Base-by-base conservation (phyloP, 495 filamentous ascomycete species). In the Penicillium dipodomyicola region DNA sequence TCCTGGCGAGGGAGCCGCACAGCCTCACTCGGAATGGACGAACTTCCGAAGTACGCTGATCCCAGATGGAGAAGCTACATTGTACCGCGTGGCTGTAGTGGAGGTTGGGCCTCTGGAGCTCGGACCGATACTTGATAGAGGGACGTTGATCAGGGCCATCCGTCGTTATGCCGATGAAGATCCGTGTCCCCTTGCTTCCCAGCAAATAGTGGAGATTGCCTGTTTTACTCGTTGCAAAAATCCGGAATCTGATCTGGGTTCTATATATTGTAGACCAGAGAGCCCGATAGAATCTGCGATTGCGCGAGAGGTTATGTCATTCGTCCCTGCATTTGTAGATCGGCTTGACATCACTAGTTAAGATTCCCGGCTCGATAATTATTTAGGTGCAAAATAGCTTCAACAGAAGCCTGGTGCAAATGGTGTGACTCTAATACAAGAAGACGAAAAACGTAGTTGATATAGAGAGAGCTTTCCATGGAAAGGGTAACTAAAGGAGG, bases 111-210 rank as follows among this genome's bases (percentile, higher is more conserved):
- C 19, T 12, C 30, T 57, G 33, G 47, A 56, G 27, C 33, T 32
- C 58, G 32, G 43, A 56, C 56, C 54, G 30, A 54, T 51, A 35
- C 50, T 35, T 40, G 15, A 41, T 33, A 32, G 41, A 33, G 22
- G 39, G 44, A 25, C 25, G 37, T 17, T 25, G 49, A 45, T 33
- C 23, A 41, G 14, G 33, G 25, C 47, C 60, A 62, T 59, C 60
- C 42, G 32, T 27, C 29, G 40, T 19, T 25, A 27, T 57, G 37
- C 45, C 44, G 23, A 40, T 45, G 41, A 14, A 44, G 62, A 62
- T 64, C 62, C 2, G 40, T 27, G 8, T 40, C 22, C 62, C 61
- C 62, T 61, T 64, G 51, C 62, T 35, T 54, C 17, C 43, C 12
- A 14, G 20, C 43, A 20, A 9, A 20, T 35, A 48, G 12, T 25